Base-by-base conservation (phyloP, 1,139 yeast species). In the Candida smagusa region DNA sequence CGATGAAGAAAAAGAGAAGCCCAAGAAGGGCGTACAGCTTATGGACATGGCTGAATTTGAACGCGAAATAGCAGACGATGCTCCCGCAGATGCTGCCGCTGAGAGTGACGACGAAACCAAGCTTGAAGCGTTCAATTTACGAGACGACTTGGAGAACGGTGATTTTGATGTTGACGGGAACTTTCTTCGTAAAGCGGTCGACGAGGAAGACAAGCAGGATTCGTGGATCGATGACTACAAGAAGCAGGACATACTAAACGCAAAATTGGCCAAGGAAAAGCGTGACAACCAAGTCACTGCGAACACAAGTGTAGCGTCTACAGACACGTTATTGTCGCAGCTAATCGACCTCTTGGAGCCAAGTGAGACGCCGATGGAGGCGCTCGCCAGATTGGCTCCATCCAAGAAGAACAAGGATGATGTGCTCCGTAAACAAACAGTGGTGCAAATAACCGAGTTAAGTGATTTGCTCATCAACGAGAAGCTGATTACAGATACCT, bases 301-400 rank as follows among this genome's bases (percentile, higher is more conserved):
- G 1, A 64, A 57, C 7, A 52, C 38, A 2, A 9, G 9, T 27
- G 13, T 27, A n/a, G 34, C 12, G 4, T 26, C 33, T 49, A 5
- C 42, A 0, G 65, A 57, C 6, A 53, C 51, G 3, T 39, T 72
- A 3, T 43, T 81, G 11, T 43, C 39, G 8, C 46, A 48, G 0
- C 48, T 84, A 12, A 69, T 82, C 2, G 58, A 46, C 0, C 23
- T 56, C 2, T 56, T 84, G 30, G 75, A 79, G 29, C 77, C 83
- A 0, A 83, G 78, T 3, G 92, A 84, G 52, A 71, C 83, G 0
- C 75, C 86, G 2, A 46, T 81, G 54, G 90, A 84, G 48, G 79
- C 84, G 0, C 57, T 81, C 26, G 74, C 73, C 11, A 53, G 82
- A 36, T 52, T 75, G 31, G 63, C 61, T 28, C 56, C 64, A 6